These are phyloP conservation scores for Helianthus tuberosus DNA, from an alignment of 129 eudicot genomes.

Conservation along the genomic window DNA sequence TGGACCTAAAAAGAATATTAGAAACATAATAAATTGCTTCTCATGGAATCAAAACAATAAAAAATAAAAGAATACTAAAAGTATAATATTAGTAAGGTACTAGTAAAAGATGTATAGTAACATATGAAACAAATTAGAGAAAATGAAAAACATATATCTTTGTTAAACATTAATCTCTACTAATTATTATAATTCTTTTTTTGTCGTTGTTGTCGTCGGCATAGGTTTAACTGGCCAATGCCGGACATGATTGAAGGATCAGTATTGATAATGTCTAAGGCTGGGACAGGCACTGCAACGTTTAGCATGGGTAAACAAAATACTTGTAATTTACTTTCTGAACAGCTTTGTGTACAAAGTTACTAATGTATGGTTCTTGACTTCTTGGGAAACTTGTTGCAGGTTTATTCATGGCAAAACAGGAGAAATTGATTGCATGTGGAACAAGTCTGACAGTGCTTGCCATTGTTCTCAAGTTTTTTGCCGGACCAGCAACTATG, in stretches of 20 bases:
- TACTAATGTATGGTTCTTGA: neutral
- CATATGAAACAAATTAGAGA: neutral
- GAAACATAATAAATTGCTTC: too few relatives aligned
- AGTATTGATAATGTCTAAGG: slow-evolving; percentile 70
- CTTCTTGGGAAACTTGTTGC: slow-evolving; percentile 8
- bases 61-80: too few relatives aligned
- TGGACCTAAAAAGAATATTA: too few relatives aligned
- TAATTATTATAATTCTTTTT: neutral
- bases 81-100: too few relatives aligned
- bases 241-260: slow-evolving; percentile 83
- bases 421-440: slow-evolving; percentile 70
- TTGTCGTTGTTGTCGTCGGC: neutral
- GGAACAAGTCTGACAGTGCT: slow-evolving; percentile 59
- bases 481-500: slow-evolving; percentile 88
- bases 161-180: neutral
- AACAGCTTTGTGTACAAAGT: neutral
- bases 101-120: too few relatives aligned
- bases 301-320: slow-evolving; percentile 74
- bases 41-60: too few relatives aligned
- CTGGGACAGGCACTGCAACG: slow-evolving; percentile 94
- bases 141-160: neutral
- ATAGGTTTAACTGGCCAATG: slow-evolving; percentile 75
- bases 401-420: slow-evolving; percentile 88
- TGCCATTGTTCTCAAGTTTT: slow-evolving; percentile 75
- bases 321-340: neutral